Percentiles rank a stretch among this genome's conserved stretches.
phyloP scores from a whole-genome alignment of 768 basidiomycete species.

The Boletus huronensis region DNA sequence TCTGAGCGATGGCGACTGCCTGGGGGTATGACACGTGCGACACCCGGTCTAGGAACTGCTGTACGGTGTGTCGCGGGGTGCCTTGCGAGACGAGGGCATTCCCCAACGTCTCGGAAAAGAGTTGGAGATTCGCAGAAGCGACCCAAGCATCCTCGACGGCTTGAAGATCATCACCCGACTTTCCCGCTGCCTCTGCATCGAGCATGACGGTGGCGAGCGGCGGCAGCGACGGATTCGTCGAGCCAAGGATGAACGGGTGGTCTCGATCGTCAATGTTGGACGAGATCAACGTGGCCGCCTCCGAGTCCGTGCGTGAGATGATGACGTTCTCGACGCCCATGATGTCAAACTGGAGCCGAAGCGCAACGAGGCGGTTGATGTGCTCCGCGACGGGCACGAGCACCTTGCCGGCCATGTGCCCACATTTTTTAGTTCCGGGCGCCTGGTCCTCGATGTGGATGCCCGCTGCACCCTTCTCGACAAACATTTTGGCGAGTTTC shows the following conservation, averaged over 20 bases:
- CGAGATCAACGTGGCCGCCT: slow-evolving; percentile 95
- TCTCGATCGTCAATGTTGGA: slow-evolving; percentile 97
- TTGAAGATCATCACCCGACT: slow-evolving; percentile 77
- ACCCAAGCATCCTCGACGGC: slow-evolving; percentile 89
- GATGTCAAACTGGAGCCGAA: slow-evolving; percentile 95
- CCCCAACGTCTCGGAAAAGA: slow-evolving; percentile 73
- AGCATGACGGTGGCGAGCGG: slow-evolving; percentile 80
- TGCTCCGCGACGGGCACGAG: slow-evolving; percentile 97
- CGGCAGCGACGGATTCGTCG: slow-evolving; percentile 67
- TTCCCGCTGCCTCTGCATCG: slow-evolving; percentile 78
- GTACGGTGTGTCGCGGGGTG: slow-evolving; percentile 43
- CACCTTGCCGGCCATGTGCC: slow-evolving; percentile 94
- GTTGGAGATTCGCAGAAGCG: slow-evolving; percentile 66
- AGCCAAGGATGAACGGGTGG: slow-evolving; percentile 94
- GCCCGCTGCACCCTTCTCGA: slow-evolving; percentile 96
- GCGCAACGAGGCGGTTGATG: slow-evolving; percentile 95
- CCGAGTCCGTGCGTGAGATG: slow-evolving; percentile 93
- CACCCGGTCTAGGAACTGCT: slow-evolving; percentile 61
- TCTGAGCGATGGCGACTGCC: slow-evolving; percentile 73
- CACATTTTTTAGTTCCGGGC: slow-evolving; percentile 94
- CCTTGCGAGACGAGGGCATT: slow-evolving; percentile 63
- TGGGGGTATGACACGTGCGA: slow-evolving; percentile 65
- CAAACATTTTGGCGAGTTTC: slow-evolving; percentile 98
- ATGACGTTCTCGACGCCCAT: slow-evolving; percentile 97
- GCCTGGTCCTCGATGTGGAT: slow-evolving; percentile 99